Evolutionary conservation across 2,329 filamentous ascomycete species (phyloP), one percentile per base, ranked within the genome.

Genomic region (Cephalotrichum gorgonifer): DNA sequence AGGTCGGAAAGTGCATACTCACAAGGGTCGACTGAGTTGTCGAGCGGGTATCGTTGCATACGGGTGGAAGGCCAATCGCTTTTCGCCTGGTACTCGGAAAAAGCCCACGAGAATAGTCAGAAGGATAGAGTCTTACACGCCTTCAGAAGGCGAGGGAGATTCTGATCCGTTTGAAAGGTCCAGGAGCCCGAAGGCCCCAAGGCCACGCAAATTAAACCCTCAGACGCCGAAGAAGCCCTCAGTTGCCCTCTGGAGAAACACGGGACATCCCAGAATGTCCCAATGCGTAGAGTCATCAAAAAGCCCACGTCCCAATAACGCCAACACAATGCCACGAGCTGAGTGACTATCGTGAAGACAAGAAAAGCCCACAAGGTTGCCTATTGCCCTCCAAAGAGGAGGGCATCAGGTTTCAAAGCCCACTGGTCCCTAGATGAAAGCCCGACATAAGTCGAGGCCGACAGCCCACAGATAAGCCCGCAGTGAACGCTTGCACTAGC

Each of bases 271-370:
- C 50, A 43, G 53, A n/a, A 38, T 38, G 33, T 38, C 33, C n/a
- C 30, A 11, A 31, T 31, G 4, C 8, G n/a, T 39, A 33, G 28
- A 22, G 25, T 47, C 33, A 26, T 54, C 58, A 54, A 67, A 59
- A 70, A 73, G 71, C 74, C 75, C 74, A 69, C 74, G 75, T 73
- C 73, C 76, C 65, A 68, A 74, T 73, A 69, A 66, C 61, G 66
- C 67, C 66, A 67, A 65, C n/a, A n/a, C 17, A 39, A 20, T 39
- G 35, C 35, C 35, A 39, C 35, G 17, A 39, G 35, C 35, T 20
- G 17, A 39, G 17, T 22, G 35, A 39, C 35, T 20, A 39, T 20
- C 35, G 22, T 20, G 35, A 39, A 6, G 35, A 39, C 22, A 39
- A 20, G 17, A 39, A 39, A 22, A 22, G 17, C 35, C 35, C n/a